Evolutionary conservation across 78 protist genomes (phyloP), one percentile per base, ranked within the genome.

Genomic region (Dictyostelium intermedium): DNA sequence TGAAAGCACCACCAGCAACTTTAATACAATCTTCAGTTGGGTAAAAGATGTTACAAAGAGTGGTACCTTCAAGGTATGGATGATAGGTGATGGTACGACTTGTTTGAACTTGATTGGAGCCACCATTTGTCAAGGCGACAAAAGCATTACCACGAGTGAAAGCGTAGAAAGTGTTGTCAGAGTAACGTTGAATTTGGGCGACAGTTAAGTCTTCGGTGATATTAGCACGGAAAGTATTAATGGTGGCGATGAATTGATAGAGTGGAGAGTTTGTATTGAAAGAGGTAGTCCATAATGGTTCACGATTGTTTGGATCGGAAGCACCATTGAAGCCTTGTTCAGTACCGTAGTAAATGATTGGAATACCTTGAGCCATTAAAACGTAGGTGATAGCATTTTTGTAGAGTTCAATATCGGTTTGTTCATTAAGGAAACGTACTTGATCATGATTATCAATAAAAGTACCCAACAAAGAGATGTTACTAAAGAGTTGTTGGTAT

Each of bases 391-490:
- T 66, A 4, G 98, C 99, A 34, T 84, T 83, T 50, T 91, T 76
- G 95, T 93, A 96, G 45, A 91, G 91, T 9, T 50, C 60, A 18
- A 50, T 6, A 63, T 97, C 98, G 5, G 91, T 1, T 30, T 94
- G 89, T 32, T 60, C 73, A 50, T 91, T 56, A 27, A 98, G 79
- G 96, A 97, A 97, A 5, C 99, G 85, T 8, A 85, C 82, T 63
- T 98, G 96, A 86, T 98, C 99, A 80, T 98, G 99, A 83, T 98
- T 98, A 61, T 97, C 98, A 50, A 96, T 60, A 39, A 98, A 98
- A 5, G 93, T 95, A 20, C 97, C 97, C 23, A 95, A 18, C 2
- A 53, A 30, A 16, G 73, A 27, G 9, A 74, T 32, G 34, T 95
- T 70, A 1, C 25, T 27, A 16, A 84, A 72, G 25, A 25, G 14